Conservation (phyloP, 202 grass and related monocot genomes). For the Panicum hallii region DNA sequence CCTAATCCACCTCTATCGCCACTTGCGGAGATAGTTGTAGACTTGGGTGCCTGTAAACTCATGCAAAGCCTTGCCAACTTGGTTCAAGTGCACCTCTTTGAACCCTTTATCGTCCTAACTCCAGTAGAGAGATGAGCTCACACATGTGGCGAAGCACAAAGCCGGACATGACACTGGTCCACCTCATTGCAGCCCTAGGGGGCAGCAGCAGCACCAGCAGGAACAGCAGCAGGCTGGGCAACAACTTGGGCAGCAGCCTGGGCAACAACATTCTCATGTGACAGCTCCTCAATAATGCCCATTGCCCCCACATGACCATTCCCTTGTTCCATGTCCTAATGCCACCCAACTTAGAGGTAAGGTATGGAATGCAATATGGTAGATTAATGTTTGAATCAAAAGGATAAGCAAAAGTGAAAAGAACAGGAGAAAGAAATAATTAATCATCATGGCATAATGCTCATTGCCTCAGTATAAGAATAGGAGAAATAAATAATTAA, state of each 20-base stretch:
- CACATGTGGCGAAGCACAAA: background rate
- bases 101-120: background rate
- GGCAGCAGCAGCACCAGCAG: background rate
- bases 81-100: background rate
- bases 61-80: too few relatives aligned
- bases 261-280: background rate
- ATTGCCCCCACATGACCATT: too few relatives aligned
- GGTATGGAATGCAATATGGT: too few relatives aligned
- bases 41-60: background rate
- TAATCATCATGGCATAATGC: background rate
- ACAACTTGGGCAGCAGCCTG: too few relatives aligned
- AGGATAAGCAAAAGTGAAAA: too few relatives aligned
- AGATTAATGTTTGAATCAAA: too few relatives aligned
- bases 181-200: background rate
- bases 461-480: background rate
- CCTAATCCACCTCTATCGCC: too few relatives aligned
- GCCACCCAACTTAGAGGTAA: too few relatives aligned
- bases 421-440: too few relatives aligned
- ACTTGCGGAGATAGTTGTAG: background rate
- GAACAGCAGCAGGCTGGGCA: background rate
- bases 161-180: background rate
- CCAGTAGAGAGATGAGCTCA: background rate
- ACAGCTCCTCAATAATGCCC: too few relatives aligned
- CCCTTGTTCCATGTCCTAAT: too few relatives aligned
- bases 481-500: too few relatives aligned